A percentile compares a stretch with the other conserved stretches of the same genome.
phyloP scores from a whole-genome alignment of 202 grass and related monocot genomes.

The Setaria italica region DNA sequence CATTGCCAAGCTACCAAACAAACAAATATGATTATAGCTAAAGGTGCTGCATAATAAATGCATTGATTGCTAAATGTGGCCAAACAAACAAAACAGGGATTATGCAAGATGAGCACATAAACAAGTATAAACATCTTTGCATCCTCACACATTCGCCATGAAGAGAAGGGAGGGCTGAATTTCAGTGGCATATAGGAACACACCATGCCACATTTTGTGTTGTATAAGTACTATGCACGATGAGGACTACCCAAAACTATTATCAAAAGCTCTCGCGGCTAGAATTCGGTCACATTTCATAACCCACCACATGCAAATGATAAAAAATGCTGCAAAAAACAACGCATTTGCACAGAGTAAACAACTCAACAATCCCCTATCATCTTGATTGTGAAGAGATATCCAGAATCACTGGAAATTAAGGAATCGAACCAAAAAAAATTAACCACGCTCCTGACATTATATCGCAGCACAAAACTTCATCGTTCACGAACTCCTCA shows the following conservation, averaged over 20 bases:
- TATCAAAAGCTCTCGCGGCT: background rate
- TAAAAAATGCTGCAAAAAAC: background rate
- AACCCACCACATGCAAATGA: background rate
- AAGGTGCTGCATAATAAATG: background rate
- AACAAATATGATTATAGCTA: background rate
- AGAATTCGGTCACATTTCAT: background rate
- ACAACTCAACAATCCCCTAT: background rate
- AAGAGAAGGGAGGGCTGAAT: background rate
- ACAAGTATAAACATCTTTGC: background rate
- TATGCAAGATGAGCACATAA: background rate
- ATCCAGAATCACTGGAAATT: background rate
- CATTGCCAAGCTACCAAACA: slow-evolving; percentile 1
- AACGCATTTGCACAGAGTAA: background rate
- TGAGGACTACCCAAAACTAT: slow-evolving; percentile 16
- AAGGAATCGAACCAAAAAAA: slow-evolving; percentile 8
- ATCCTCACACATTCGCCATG: background rate
- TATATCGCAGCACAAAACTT: no score
- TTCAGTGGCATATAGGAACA: slow-evolving; percentile 1
- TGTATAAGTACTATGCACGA: background rate
- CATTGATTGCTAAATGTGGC: background rate
- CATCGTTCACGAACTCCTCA: background rate
- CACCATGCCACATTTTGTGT: background rate
- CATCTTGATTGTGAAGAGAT: background rate
- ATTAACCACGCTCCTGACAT: background rate
- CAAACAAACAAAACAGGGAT: background rate